Conservation (phyloP, 2,329 filamentous ascomycete species). For the Clathrospora elynae region DNA sequence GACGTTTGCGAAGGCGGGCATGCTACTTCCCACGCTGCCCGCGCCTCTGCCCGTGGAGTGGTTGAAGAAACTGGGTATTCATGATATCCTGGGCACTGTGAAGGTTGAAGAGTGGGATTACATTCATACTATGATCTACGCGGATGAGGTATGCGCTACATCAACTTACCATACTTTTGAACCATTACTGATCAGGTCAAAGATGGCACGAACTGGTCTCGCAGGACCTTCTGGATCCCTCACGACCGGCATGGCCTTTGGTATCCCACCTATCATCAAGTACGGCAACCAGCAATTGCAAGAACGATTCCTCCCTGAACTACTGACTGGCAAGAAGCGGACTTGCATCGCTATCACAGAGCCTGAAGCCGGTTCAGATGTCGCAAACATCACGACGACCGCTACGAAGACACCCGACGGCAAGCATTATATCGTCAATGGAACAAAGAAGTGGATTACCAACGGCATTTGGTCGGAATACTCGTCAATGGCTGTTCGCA, state of each 20-base stretch:
- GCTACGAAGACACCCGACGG: conserved; percentile 67
- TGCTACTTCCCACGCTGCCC: conserved; percentile 72
- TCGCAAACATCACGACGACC: conserved; percentile 72
- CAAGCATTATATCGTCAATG: conserved; percentile 72
- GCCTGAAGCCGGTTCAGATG: conserved; percentile 74
- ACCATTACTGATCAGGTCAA: conserved; percentile 32
- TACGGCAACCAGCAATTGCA: conserved; percentile 68
- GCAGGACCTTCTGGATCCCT: conserved; percentile 67
- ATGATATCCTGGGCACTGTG: conserved; percentile 67
- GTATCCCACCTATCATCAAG: conserved; percentile 72
- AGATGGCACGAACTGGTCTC: conserved; percentile 69
- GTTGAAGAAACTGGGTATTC: conserved; percentile 68
- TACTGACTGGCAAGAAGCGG: conserved; percentile 69
- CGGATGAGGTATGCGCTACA: conserved; percentile 61
- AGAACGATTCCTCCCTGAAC: conserved; percentile 71
- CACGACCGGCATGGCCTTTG: conserved; percentile 74
- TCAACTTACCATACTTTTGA: not conserved
- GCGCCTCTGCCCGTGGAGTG: conserved; percentile 71
- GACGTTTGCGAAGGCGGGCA: conserved; percentile 67
- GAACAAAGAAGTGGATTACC: conserved; percentile 73
- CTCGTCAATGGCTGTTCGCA: conserved; percentile 73
- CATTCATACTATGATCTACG: conserved; percentile 71
- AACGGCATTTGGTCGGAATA: conserved; percentile 70
- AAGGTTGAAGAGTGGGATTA: conserved; percentile 77
- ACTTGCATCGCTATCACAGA: conserved; percentile 80